These are phyloP conservation scores for Crithidia fasciculata DNA, from an alignment of 208 protist species.

Conservation along the genomic window DNA sequence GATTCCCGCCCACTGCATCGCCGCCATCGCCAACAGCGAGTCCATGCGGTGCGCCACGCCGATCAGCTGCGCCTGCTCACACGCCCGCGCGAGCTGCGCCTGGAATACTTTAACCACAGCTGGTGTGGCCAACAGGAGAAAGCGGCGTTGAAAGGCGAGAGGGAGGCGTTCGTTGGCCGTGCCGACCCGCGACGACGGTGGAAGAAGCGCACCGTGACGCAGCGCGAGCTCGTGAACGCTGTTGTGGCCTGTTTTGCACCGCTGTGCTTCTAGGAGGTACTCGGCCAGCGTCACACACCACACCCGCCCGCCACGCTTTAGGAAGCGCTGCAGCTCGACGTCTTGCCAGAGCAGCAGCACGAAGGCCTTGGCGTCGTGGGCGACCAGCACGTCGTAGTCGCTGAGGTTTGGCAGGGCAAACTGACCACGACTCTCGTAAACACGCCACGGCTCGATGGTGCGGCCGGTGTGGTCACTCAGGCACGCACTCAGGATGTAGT, in stretches of 20 bases:
- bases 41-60: slow-evolving; percentile 83
- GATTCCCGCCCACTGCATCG: slow-evolving; percentile 77
- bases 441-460: slow-evolving; percentile 73
- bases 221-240: slow-evolving; percentile 56
- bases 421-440: slow-evolving; percentile 55
- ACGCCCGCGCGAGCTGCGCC: slow-evolving; percentile 51
- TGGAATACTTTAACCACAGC: slow-evolving; percentile 56
- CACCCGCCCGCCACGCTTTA: slow-evolving; percentile 79
- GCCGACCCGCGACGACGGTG: slow-evolving; percentile 59
- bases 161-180: slow-evolving; percentile 51
- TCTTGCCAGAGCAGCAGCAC: slow-evolving; percentile 70
- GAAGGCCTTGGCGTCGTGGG: slow-evolving; percentile 81
- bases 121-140: slow-evolving; percentile 50
- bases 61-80: slow-evolving; percentile 66
- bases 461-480: slow-evolving; percentile 52
- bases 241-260: slow-evolving; percentile 61
- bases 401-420: slow-evolving; percentile 70
- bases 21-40: slow-evolving; percentile 75
- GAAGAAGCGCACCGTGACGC: slow-evolving; percentile 63
- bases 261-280: slow-evolving; percentile 82
- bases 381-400: slow-evolving; percentile 76
- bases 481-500: slow-evolving; percentile 67
- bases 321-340: slow-evolving; percentile 61
- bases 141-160: slow-evolving; percentile 59
- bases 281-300: slow-evolving; percentile 89